Percentiles rank a stretch among this genome's conserved stretches.
Evolutionary conservation across 139 green algal species (phyloP).

Genomic region (Asterochloris sp.): DNA sequence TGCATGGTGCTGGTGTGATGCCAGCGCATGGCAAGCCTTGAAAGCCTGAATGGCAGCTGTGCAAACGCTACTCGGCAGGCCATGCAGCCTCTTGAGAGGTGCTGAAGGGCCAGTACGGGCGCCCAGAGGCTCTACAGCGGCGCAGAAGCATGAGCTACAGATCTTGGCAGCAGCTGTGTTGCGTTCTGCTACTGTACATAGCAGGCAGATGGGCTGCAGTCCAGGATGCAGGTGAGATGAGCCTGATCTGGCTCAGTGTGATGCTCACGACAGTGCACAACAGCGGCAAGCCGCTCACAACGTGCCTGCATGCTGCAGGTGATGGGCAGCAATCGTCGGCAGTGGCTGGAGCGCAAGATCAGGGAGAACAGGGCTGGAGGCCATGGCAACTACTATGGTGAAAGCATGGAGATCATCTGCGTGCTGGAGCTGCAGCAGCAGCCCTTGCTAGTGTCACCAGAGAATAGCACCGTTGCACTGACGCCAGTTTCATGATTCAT

Average conservation of each 20-base stretch:
- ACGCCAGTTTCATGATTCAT: no score
- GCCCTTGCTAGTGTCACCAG: no score
- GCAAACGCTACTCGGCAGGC: not conserved
- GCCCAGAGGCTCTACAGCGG: not conserved
- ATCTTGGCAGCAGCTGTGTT: not conserved
- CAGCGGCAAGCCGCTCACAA: no score
- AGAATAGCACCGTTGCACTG: no score
- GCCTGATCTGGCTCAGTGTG: not conserved
- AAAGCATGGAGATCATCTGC: slow-evolving; percentile 4
- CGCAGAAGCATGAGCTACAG: not conserved
- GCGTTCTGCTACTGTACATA: no score
- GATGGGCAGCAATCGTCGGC: not conserved
- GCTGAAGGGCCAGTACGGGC: not conserved
- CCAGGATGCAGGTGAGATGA: no score
- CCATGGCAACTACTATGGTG: slow-evolving; percentile 13
- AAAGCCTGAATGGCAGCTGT: not conserved
- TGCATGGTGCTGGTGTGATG: not conserved
- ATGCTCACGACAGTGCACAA: no score
- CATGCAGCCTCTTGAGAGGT: not conserved
- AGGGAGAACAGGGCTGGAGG: not conserved
- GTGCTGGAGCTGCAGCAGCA: not conserved
- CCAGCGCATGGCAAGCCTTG: not conserved
- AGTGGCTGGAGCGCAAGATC: not conserved
- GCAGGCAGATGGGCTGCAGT: not conserved
- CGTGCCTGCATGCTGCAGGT: not conserved